Conservation (phyloP, 2,329 filamentous ascomycete species). For the Phialemoniopsis sp. region DNA sequence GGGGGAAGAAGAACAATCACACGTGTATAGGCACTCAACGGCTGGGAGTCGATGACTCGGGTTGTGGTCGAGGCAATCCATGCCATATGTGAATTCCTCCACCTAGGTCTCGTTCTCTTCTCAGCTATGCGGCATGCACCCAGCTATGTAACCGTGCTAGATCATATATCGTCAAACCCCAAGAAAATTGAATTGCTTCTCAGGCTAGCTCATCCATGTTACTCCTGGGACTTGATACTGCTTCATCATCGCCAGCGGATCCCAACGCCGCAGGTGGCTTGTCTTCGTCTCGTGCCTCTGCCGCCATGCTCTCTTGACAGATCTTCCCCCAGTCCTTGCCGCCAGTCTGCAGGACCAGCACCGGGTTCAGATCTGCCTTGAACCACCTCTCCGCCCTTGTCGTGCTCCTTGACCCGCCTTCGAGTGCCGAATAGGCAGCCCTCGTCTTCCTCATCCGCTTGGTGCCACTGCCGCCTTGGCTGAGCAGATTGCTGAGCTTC, state of each 20-base stretch:
- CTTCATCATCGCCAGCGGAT: neutral
- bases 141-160: no score
- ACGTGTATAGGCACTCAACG: no score
- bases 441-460: constrained; percentile 64
- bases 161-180: no score
- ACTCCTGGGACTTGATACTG: neutral
- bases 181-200: no score
- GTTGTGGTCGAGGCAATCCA: no score
- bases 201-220: neutral
- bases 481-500: constrained; percentile 50
- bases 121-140: no score
- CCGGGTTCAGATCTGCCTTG: constrained; percentile 47
- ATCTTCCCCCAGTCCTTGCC: constrained; percentile 20
- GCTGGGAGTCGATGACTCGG: no score
- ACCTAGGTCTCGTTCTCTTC: no score
- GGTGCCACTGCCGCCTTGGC: constrained; percentile 35
- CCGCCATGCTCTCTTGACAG: constrained; percentile 1
- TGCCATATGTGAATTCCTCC: no score
- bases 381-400: constrained; percentile 70
- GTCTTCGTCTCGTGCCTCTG: constrained; percentile 1
- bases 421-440: constrained; percentile 64
- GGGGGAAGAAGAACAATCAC: no score
- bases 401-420: constrained; percentile 58
- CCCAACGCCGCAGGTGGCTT: constrained; percentile 1
- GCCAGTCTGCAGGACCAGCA: constrained; percentile 53